Evolutionary conservation across 805 yeast genomes (phyloP), one percentile per base, ranked within the genome.

Genomic region (Yamadazyma nakazawae): DNA sequence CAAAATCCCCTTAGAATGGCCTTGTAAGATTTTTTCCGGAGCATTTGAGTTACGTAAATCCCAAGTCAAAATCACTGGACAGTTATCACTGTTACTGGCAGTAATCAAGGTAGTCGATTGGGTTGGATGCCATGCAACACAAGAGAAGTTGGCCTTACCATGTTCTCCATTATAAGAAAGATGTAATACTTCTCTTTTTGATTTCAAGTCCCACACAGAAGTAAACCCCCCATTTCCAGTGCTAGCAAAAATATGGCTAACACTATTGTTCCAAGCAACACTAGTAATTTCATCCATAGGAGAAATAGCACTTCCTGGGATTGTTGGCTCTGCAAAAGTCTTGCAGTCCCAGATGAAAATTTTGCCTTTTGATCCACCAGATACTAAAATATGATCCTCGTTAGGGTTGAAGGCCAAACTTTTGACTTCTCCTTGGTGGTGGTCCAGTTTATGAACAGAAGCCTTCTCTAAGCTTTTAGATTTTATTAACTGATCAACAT

Each of bases 101-200:
- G 98, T 92, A 24, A 87, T 82, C 49, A 94, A 78, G 62, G 81
- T 85, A 13, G 98, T 92, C 48, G 92, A 81, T 67, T 84, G 84
- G 37, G 78, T 69, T 47, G 99, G 99, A 65, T 94, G 97, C 99
- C 99, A 94, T 48, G 85, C 89, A 12, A 94, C 95, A 50, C 79
- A 78, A 31, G 95, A 81, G 42, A 92, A 76, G 46, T 84, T 84
- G 19, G 90, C 84, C 59, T 85, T 79, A 6, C 63, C 63, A 25
- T 52, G 52, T 11, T 79, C 69, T 7, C 84, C 81, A 18, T 82
- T 72, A 64, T 88, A 88, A 47, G 82, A 78, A 62, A 94, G 75
- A 64, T 89, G 96, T 51, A 94, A 71, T 19, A 92, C 96, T 67
- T 92, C 97, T 59, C 88, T 80, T 62, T 84, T 85, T 35, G 90